Base-by-base conservation (phyloP, 106 monocot genomes). In the Xerophyta viscosa region DNA sequence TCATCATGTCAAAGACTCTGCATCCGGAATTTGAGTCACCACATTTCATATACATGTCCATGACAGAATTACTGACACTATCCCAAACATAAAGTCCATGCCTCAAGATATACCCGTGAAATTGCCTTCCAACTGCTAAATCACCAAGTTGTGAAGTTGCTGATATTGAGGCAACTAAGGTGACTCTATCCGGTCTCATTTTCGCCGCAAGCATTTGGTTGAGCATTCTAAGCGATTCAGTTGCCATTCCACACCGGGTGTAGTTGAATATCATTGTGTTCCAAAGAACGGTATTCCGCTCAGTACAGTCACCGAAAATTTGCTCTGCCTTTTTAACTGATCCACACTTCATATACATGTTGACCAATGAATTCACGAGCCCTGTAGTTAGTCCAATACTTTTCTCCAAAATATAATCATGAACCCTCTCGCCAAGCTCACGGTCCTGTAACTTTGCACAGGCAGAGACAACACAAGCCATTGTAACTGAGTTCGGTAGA, bases 271-370 rank as follows among this genome's bases (percentile, higher is more conserved):
- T 41, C 75, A 75, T 75, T 15, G 63, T 75, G 58, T 75, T 75
- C 56, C 62, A 75, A 52, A 64, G 57, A 37, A 75, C 63, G 20
- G 64, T n/a, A 24, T 59, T 68, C 49, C 52, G 31, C 27, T 64
- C 63, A 27, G 8, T 19, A 41, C 60, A 69, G 3, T 61, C 33
- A 48, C 28, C 31, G 42, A 69, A 76, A 27, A 76, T 26, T 24
- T 24, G 45, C 47, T 60, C 39, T 12, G 64, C 64, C 3, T 24
- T 19, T 24, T 64, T 60, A 8, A 65, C 54, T 17, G 64, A 27
- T 20, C 64, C 76, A 14, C 64, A 69, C 23, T 65, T 76, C 76
- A 76, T 76, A 46, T 69, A 65, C 76, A 76, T 54, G 53, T 76
- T 59, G 1, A 69, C 52, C 8, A 65, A 30, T 10, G 76, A 42